Conservation (phyloP, 2,329 filamentous ascomycete species). For the Pseudopithomyces maydicus region DNA sequence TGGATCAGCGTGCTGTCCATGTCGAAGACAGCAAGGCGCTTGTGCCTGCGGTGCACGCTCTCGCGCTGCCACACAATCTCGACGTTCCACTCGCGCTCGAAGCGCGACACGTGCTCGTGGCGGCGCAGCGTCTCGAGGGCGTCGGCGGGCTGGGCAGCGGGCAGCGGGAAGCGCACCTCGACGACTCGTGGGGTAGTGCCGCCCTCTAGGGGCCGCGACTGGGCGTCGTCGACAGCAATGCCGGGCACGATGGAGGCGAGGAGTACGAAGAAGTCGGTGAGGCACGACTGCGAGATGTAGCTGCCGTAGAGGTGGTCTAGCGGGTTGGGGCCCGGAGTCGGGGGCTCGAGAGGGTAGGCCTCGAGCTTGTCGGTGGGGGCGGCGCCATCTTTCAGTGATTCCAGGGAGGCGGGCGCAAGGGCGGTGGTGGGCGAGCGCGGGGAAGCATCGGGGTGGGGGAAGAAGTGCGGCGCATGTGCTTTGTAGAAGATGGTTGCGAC, state of each 20-base stretch:
- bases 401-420: slow-evolving; percentile 38
- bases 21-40: slow-evolving; percentile 90
- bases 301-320: slow-evolving; percentile 61
- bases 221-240: slow-evolving; percentile 54
- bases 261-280: slow-evolving; percentile 61
- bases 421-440: slow-evolving; percentile 38
- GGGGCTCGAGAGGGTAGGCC: slow-evolving; percentile 60
- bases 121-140: slow-evolving; percentile 72
- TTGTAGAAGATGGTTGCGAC: slow-evolving; percentile 48
- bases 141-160: slow-evolving; percentile 59
- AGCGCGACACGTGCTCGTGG: slow-evolving; percentile 78
- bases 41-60: slow-evolving; percentile 75
- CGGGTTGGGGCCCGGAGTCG: slow-evolving; percentile 58
- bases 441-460: slow-evolving; percentile 55
- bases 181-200: slow-evolving; percentile 66
- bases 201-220: slow-evolving; percentile 61
- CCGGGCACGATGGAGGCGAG: slow-evolving; percentile 56
- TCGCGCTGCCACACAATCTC: slow-evolving; percentile 80
- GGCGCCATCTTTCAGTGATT: slow-evolving; percentile 50
- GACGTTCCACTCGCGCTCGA: slow-evolving; percentile 88
- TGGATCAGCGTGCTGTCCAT: slow-evolving; percentile 99
- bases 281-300: slow-evolving; percentile 60
- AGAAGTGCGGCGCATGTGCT: slow-evolving; percentile 39
- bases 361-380: slow-evolving; percentile 57
- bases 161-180: slow-evolving; percentile 67